phyloP scores from a whole-genome alignment of 768 basidiomycete genomes.

The Mrakia gelida region DNA sequence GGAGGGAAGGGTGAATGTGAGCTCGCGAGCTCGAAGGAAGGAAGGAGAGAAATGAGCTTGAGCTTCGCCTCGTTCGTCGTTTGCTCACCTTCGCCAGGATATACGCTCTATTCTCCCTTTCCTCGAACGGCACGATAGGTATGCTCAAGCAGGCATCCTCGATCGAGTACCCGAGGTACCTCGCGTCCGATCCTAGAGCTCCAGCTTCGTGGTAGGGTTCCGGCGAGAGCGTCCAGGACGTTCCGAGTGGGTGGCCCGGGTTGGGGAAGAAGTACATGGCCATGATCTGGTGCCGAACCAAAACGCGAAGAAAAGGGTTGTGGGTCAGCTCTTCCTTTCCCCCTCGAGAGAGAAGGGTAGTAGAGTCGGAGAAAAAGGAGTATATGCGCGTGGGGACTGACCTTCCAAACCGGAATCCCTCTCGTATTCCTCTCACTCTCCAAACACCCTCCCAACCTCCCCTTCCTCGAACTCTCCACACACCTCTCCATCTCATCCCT shows the following conservation, averaged over 20 bases:
- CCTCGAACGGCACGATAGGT: slow-evolving; percentile 6
- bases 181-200: slow-evolving; percentile 24
- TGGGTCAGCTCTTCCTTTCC: too few relatives aligned
- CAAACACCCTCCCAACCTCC: slow-evolving; percentile 18
- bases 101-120: slow-evolving; percentile 23
- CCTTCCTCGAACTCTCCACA: slow-evolving; percentile 46
- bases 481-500: slow-evolving; percentile 98
- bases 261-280: slow-evolving; percentile 32
- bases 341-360: too few relatives aligned
- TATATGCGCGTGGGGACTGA: background rate
- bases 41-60: background rate
- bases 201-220: slow-evolving; percentile 27
- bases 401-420: slow-evolving; percentile 32
- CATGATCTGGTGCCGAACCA: slow-evolving; percentile 6
- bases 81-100: slow-evolving; percentile 27
- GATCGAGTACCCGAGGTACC: slow-evolving; percentile 30
- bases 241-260: slow-evolving; percentile 28
- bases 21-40: background rate
- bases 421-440: slow-evolving; percentile 23
- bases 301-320: background rate
- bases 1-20: background rate
- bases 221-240: slow-evolving; percentile 29
- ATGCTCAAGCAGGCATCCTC: slow-evolving; percentile 14
- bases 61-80: too few relatives aligned
- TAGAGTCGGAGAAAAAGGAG: too few relatives aligned